phyloP scores from a whole-genome alignment of 1,284 basidiomycete genomes.

The Porogramme epimiltina region DNA sequence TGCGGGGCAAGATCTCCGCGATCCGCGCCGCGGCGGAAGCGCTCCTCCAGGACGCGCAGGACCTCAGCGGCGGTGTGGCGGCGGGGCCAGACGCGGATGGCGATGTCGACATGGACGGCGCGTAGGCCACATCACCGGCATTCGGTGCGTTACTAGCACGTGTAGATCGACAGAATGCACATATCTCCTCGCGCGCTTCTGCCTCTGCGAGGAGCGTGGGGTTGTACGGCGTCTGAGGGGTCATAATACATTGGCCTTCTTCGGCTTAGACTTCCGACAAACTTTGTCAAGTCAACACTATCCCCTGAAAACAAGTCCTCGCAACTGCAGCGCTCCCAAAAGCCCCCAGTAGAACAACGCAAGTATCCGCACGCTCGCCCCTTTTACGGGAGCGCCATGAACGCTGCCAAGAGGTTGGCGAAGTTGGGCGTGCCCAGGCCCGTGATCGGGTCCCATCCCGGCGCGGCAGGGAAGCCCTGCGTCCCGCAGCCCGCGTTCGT shows the following conservation, averaged over 20 bases:
- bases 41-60: constrained; percentile 40
- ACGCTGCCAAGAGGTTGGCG: constrained; percentile 5
- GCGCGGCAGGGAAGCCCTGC: constrained; percentile 19
- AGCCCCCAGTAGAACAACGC: too few species aligned
- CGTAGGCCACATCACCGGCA: background rate
- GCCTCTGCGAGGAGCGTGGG: too few species aligned
- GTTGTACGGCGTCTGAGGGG: too few species aligned
- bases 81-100: constrained; percentile 26
- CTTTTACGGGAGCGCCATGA: constrained; percentile 8
- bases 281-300: too few species aligned
- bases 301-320: too few species aligned
- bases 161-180: too few species aligned
- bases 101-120: constrained; percentile 43
- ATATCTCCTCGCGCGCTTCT: too few species aligned
- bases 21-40: constrained; percentile 62
- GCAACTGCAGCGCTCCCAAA: too few species aligned
- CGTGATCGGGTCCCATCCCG: constrained; percentile 42
- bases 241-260: too few species aligned
- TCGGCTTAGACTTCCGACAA: too few species aligned
- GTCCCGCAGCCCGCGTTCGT: constrained; percentile 27
- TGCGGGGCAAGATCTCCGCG: constrained; percentile 78
- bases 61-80: constrained; percentile 4
- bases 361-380: too few species aligned
- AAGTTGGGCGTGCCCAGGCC: constrained; percentile 33
- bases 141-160: too few species aligned